Evolutionary conservation across 2,329 filamentous ascomycete species (phyloP), one percentile per base, ranked within the genome.

Genomic region (Neopestalotiopsis sp.): DNA sequence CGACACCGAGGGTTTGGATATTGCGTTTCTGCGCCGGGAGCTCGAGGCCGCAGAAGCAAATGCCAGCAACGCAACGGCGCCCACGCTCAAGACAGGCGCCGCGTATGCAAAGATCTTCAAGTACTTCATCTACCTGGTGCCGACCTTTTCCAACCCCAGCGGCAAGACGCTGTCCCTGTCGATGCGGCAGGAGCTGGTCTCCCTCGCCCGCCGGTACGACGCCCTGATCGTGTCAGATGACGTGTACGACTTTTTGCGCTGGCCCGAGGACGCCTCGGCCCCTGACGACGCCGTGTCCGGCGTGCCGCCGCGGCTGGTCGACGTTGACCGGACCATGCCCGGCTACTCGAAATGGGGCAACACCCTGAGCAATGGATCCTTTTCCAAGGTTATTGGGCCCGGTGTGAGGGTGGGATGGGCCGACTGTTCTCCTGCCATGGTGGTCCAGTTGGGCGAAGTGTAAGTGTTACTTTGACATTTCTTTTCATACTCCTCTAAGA

Each of bases 201-300:
- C 81, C 13, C 74, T 93, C 12, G 91, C 91, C 1, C 81, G 90
- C 57, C 82, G 89, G 62, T 90, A 85, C 73, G 90, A 93, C 75
- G 89, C 89, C 2, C 80, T 93, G 20, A 78, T 93, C 59, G 83
- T 93, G 6, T 86, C 87, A 2, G 91, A 94, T 76, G 91, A 94
- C 78, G 91, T 93, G 0, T 94, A 94, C 74, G 91, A 94, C 76
- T 87, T 90, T 71, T 81, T 94, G 10, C 85, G 89, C 73, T 93
- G 90, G 90, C 74, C 75, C 5, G 71, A 71, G 2, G 71, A 70
- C 14, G 17, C 12, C n/a, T 24, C 58, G 12, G 63, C 57, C 5
- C 17, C 28, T 2, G 20, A 45, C 12, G 13, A 45, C 20, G 63
- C 49, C 12, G 56, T 30, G 4, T 30, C 68, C 4, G 45, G 13